These are phyloP conservation scores for Sclerotiophoma versabilis DNA, from an alignment of 2,329 filamentous ascomycete species.

Conservation along the genomic window DNA sequence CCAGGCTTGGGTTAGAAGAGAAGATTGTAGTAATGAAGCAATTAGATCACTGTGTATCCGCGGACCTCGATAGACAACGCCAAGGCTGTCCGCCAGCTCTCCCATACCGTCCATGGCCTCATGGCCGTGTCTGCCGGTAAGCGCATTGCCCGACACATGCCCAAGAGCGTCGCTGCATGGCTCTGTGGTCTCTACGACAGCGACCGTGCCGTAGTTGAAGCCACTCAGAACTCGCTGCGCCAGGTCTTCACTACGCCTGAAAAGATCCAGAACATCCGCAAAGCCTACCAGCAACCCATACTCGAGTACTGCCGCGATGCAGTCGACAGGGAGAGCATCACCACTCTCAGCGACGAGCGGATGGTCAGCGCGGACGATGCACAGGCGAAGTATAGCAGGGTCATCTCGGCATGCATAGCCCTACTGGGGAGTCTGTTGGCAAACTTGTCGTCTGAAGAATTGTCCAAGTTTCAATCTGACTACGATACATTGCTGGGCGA, in stretches of 20 bases:
- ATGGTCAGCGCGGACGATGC: slow-evolving; percentile 85
- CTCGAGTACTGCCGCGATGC: slow-evolving; percentile 83
- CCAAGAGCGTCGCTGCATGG: slow-evolving; percentile 85
- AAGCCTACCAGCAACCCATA: slow-evolving; percentile 79
- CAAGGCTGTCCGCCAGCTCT: slow-evolving; percentile 84
- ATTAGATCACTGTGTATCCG: slow-evolving; percentile 82
- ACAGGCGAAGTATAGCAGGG: slow-evolving; percentile 82
- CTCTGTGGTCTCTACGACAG: slow-evolving; percentile 87
- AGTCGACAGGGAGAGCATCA: slow-evolving; percentile 75
- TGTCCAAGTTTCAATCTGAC: slow-evolving; percentile 65
- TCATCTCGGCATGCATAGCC: slow-evolving; percentile 67
- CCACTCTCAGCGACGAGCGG: slow-evolving; percentile 88
- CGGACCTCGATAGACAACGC: slow-evolving; percentile 89
- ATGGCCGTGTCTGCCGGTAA: slow-evolving; percentile 70
- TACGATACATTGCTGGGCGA: slow-evolving; percentile 73
- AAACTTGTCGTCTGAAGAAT: slow-evolving; percentile 56
- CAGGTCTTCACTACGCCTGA: slow-evolving; percentile 80
- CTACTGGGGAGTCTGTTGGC: slow-evolving; percentile 63
- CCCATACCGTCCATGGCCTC: slow-evolving; percentile 76
- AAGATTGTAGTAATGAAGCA: slow-evolving; percentile 4
- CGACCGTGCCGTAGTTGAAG: slow-evolving; percentile 76
- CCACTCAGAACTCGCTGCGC: slow-evolving; percentile 78
- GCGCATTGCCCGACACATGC: slow-evolving; percentile 80
- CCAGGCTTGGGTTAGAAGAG: neutral
- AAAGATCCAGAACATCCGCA: slow-evolving; percentile 79